Percentiles rank a stretch among this genome's conserved stretches.
Conservation (phyloP, 2,329 filamentous ascomycete genomes). For the Talaromyces sp. region DNA sequence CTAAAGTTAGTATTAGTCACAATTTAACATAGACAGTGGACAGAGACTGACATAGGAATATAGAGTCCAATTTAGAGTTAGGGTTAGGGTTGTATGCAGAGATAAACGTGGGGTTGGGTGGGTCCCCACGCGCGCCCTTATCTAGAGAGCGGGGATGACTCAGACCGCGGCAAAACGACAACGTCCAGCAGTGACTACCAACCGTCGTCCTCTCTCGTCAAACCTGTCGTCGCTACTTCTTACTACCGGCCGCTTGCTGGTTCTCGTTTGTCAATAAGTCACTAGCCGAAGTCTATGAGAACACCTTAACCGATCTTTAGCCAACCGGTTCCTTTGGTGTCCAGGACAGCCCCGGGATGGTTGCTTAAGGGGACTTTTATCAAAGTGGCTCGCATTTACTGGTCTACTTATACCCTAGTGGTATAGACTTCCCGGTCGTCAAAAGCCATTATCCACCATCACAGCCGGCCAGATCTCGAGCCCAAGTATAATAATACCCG, state of each 20-base stretch:
- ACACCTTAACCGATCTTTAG: not conserved
- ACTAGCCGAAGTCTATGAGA: not conserved
- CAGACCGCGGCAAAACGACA: not conserved
- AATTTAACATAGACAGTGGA: not conserved
- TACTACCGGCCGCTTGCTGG: not conserved
- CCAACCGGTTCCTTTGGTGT: not conserved
- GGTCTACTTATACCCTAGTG: not conserved
- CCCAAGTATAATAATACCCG: not conserved
- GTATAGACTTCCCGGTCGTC: too few relatives aligned
- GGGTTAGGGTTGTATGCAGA: not conserved
- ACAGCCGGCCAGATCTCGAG: too few relatives aligned
- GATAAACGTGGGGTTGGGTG: not conserved
- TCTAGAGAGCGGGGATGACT: not conserved
- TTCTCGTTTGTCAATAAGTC: not conserved
- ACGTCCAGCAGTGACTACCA: not conserved
- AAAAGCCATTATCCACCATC: not conserved
- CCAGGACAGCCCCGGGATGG: not conserved
- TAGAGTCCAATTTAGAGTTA: not conserved
- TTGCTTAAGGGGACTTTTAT: not conserved
- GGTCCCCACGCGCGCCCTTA: not conserved
- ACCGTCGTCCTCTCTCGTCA: not conserved
- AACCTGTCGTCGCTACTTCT: not conserved
- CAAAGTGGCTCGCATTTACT: not conserved
- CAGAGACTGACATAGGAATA: not conserved
- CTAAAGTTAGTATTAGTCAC: not conserved